Base-by-base conservation (phyloP, 805 yeast species). In the Kodamaea nitidulidarum region DNA sequence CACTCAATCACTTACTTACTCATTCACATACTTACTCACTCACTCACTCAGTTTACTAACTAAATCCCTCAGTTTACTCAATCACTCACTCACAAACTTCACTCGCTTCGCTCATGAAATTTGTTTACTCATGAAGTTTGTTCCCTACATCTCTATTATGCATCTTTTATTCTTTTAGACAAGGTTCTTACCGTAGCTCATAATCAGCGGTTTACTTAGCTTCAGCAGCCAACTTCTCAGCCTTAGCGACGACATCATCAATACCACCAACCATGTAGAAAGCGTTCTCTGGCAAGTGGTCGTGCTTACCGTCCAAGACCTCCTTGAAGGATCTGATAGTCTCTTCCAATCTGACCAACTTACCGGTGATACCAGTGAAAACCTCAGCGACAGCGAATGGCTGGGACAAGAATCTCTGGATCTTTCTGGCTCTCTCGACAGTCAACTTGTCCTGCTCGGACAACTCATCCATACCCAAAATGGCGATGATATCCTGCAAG, bases 251-350 rank as follows among this genome's bases (percentile, higher is more conserved):
- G 60, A 82, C 98, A 74, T 93, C 98, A 71, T 90, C 97, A 64
- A 93, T 90, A 78, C 96, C 96, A 78, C 98, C 98, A 74, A 93
- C 98, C 98, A 93, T 93, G 76, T 93, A 93, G 95, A 93, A 93
- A 62, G 98, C 98, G 70, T 84, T 86, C 80, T 93, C 98, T 69
- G 98, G 98, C 64, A 93, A 82, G 78, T 84, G 83, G 75, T 93
- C 98, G 80, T 93, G 88, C 81, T 93, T 93, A 78, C 98, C 98
- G 28, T 80, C 97, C 64, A 93, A 81, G 61, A 93, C 96, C 63
- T 81, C 98, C 80, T 80, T 88, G 91, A 93, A 93, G 45, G 98
- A 91, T 55, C 73, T 67, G 67, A 93, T 75, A 59, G 98, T 93
- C 62, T 93, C 98, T 78, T 86, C 84, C 70, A 93, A 80, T 76